Evolutionary conservation across 306 rosid genomes (phyloP), one percentile per base, ranked within the genome.

Genomic region (Inga oerstediana): DNA sequence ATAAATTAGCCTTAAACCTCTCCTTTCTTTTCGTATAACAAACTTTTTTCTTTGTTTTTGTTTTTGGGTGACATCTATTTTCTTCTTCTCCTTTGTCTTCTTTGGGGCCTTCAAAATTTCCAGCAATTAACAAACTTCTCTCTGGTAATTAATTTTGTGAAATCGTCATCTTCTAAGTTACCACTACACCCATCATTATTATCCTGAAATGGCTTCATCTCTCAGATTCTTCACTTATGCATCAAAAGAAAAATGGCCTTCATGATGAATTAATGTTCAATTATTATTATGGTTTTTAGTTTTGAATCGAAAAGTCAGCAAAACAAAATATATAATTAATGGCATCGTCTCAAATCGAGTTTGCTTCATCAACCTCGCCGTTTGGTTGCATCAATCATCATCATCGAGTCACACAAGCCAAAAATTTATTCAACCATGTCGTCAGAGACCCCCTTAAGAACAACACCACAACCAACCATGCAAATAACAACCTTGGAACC

Each of bases 271-370:
- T 10, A 22, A 8, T 27, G 9, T 27, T 27, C 3, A 0, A 7
- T 8, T 2, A 56, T 56, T 20, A 62, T 27, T 27, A 62, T 39
- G 67, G 35, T n/a, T 22, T 14, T 48, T 12, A 3, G 13, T 39
- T 39, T 39, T 58, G 12, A 7, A 20, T 58, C 24, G 32, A n/a
- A 8, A 27, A 6, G 24, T 52, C 22, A 56, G 62, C 20, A 20
- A 19, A 56, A 20, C 27, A 56, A 52, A 22, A 10, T 20, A 32
- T 67, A 37, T 10, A 77, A 1, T 46, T 39, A 75, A 95, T 93
- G 99, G 99, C 97, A 0, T 89, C 96, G 0, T 90, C 93, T 2
- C 85, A 91, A 48, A 92, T 96, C 45, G 94, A 92, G 72, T 34
- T 91, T 8, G 90, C 89, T 16, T 79, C 97, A 5, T 86, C 74